Base-by-base conservation (phyloP, 23 red algal genomes). In the Pyropia haitanensis region DNA sequence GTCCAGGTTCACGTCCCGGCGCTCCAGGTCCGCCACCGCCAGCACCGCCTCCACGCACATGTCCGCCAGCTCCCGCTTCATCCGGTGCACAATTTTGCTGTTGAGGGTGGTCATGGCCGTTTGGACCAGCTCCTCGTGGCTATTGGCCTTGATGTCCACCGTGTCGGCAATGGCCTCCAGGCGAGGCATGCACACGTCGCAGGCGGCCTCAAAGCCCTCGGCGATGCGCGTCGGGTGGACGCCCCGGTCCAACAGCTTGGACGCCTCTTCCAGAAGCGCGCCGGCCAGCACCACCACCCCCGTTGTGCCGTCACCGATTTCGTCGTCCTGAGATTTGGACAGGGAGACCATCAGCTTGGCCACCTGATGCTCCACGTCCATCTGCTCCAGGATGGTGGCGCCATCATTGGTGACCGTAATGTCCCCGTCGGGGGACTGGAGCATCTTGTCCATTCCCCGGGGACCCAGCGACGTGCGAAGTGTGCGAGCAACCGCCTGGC, bases 341-440 rank as follows among this genome's bases (percentile, higher is more conserved):
- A 98, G 69, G 27, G 91, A 87, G 23, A 98, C 94, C 85, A 98
- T 90, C 12, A 98, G 77, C 26, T 88, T 90, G 2, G 85, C 94
- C 4, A 98, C 82, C 76, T 90, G 64, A 51, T 98, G 83, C 63
- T 90, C 78, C 27, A 98, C 76, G 58, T 91, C 73, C 94, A 98
- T 98, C 64, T 98, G 81, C 26, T 90, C 62, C 55, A 98, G 58
- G 58, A 98, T 98, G 9, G 94, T 98, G 14, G 94, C 94, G 31
- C 94, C 94, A 61, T 98, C 94, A 70, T 98, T 98, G 22, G 85
- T 98, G 49, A 98, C 78, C 21, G 94, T 98, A n/a, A 98, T 79
- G 64, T 98, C 94, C 14, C 94, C 94, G 75, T 98, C 94, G 3
- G 82, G 79, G 15, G 82, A 88, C 63, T 90, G 85, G 17, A 98